Base-by-base conservation (phyloP, 345 rosid genomes). In the Salix koriyanagi region DNA sequence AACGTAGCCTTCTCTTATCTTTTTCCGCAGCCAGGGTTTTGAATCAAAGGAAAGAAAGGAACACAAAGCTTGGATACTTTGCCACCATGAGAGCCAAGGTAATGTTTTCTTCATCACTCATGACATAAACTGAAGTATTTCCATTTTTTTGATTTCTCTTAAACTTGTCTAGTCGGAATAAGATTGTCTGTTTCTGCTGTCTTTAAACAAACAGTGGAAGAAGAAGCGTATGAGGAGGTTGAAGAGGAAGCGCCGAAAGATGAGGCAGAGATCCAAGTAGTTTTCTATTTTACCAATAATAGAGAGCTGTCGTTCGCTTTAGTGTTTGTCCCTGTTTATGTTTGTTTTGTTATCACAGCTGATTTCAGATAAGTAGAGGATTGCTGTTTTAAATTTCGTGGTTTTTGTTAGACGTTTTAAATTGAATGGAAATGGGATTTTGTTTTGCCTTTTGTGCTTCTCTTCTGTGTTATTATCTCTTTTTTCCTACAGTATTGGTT, bases 161-260 rank as follows among this genome's bases (percentile, higher is more conserved):
- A 46, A 46, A 46, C 3, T 18, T 32, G 2, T 14, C 46, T 7
- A 1, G 50, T 7, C 21, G 8, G 19, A 23, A 0, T 44, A 16
- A n/a, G 13, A 15, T 25, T 23, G 58, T 73, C 32, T 82, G 69
- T 69, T 50, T 26, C 74, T 28, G 77, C 6, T 64, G 18, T 52
- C 56, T 72, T 39, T 72, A 23, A n/a, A 23, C 14, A 3, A 34
- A 11, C 85, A 94, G 98, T 94, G 98, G 97, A 94, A 94, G 97
- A 94, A 94, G 97, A 94, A 92, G 98, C 97, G 98, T 68, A 94
- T 94, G 98, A 94, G 97, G 83, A 92, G 98, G 84, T 67, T 94
- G 84, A 94, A 94, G 98, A 92, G 98, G 93, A 94, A 94, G 97
- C 91, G 97, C 87, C 79, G 97, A 90, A 94, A 94, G 98, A 94